Base-by-base conservation (phyloP, 2,329 filamentous ascomycete genomes). In the Sporothrix brasiliensis region DNA sequence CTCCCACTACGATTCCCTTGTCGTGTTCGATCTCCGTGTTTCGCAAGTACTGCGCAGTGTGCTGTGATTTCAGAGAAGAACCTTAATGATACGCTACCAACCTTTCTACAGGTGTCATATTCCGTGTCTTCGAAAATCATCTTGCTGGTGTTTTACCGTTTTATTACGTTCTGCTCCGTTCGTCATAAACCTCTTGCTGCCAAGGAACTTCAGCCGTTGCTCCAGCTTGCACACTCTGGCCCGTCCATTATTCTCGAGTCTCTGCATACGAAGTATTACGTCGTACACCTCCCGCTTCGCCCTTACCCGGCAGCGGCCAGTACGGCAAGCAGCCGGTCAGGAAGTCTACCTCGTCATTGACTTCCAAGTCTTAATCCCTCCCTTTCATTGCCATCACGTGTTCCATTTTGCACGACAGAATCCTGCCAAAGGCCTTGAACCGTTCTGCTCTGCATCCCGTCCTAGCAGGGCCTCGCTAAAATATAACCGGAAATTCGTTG, bases 321-420 rank as follows among this genome's bases (percentile, higher is more conserved):
- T 19, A 49, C 24, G 41, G 5, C 39, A 50, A 30, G 41, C 44
- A 27, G 41, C 60, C 60, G 58, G 60, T 47, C 34, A 61, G 44
- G 10, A 39, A 53, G 16, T 53, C 63, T 24, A 65, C 63, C 21
- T 52, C 47, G 63, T 66, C 63, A 66, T 66, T 39, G 63, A 66
- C 63, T 52, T 66, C 24, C 24, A 30, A 19, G 7, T 6, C 30
- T 50, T 30, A 27, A 30, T 13, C 53, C 53, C 14, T 34, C 54
- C 54, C 54, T 58, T 27, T 24, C 61, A 24, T 34, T 50, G 58
- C 58, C 61, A 65, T 65, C 61, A 65, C 61, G 44, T 50, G 61
- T 41, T 49, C 4, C 41, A 50, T 34, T 21, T 21, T 27, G 13
- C 21, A 44, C 58, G 16, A 58, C 54, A 39, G 30, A 58, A 41